These are phyloP conservation scores for Phytopythium aichiense DNA, from an alignment of 352 stramenopile genomes.

Conservation along the genomic window DNA sequence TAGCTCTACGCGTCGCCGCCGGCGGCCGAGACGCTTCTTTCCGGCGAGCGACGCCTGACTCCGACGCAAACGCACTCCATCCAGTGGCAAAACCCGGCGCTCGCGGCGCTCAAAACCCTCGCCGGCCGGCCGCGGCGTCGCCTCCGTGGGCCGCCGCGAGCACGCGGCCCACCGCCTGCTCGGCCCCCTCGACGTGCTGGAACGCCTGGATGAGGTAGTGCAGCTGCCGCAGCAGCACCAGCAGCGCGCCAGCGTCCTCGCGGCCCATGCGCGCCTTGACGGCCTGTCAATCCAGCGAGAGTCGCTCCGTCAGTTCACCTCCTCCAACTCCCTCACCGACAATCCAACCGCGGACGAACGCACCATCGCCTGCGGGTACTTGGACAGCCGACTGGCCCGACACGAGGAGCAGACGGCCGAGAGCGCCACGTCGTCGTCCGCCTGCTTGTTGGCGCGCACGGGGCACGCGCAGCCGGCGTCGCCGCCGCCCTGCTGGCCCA, in stretches of 20 bases:
- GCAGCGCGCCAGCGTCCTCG: slow-evolving; percentile 33
- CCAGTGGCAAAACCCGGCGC: background rate
- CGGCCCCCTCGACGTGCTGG: slow-evolving; percentile 62
- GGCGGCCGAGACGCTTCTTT: too few relatives aligned
- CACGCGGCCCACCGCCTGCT: slow-evolving; percentile 53
- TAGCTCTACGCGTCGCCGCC: slow-evolving; percentile 4
- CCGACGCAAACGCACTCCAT: background rate
- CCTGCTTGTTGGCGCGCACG: slow-evolving; percentile 19
- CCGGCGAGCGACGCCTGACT: too few relatives aligned
- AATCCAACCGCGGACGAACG: slow-evolving; percentile 4
- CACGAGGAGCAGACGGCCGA: slow-evolving; percentile 31
- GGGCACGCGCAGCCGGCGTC: slow-evolving; percentile 28
- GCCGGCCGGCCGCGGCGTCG: background rate
- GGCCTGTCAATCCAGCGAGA: slow-evolving; percentile 20
- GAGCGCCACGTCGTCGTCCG: slow-evolving; percentile 23
- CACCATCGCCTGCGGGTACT: slow-evolving; percentile 57
- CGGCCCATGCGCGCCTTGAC: slow-evolving; percentile 36
- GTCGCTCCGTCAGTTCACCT: slow-evolving; percentile 7
- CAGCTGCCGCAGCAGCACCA: slow-evolving; percentile 61
- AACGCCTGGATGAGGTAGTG: slow-evolving; percentile 74
- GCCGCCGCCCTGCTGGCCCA: slow-evolving; percentile 16
- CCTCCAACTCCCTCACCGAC: background rate
- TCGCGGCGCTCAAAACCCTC: slow-evolving; percentile 1
- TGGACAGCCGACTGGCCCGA: slow-evolving; percentile 44
- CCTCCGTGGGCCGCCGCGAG: slow-evolving; percentile 42